Evolutionary conservation across 2,329 filamentous ascomycete species (phyloP).

Genomic region (Fusarium anguioides): DNA sequence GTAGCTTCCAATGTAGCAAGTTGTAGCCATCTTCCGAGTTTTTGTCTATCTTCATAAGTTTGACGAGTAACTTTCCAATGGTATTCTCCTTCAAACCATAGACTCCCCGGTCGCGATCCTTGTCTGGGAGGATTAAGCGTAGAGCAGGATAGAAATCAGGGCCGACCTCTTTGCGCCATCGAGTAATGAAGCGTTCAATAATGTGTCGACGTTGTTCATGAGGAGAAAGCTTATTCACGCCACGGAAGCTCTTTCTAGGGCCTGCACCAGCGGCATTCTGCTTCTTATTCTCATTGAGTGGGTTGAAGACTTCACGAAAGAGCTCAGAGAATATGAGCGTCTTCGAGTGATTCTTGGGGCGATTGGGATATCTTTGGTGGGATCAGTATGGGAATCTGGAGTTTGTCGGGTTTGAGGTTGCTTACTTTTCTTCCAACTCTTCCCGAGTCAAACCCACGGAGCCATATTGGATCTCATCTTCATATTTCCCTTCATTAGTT

Average conservation of each 20-base stretch:
- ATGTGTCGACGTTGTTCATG: constrained; percentile 84
- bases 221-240: constrained; percentile 69
- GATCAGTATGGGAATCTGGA: constrained; percentile 29
- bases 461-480: constrained; percentile 65
- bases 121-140: constrained; percentile 90
- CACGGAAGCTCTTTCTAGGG: constrained; percentile 69
- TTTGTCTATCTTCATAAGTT: constrained; percentile 90
- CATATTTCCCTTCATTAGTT: constrained; percentile 56
- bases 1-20: constrained; percentile 91
- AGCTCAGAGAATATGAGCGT: constrained; percentile 87
- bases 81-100: constrained; percentile 94
- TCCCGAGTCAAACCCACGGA: constrained; percentile 52
- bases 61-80: constrained; percentile 90
- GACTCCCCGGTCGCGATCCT: constrained; percentile 90
- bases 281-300: constrained; percentile 80
- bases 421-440: constrained; percentile 59
- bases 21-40: constrained; percentile 89
- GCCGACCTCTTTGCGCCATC: constrained; percentile 90
- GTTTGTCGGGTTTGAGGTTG: not conserved
- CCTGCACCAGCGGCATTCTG: constrained; percentile 70
- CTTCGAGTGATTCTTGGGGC: constrained; percentile 81
- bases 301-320: constrained; percentile 83
- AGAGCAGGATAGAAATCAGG: constrained; percentile 94
- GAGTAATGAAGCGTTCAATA: constrained; percentile 85
- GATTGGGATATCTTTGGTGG: constrained; percentile 78